These are phyloP conservation scores for Saprolegnia parasitica DNA, from an alignment of 352 stramenopile species.

Conservation along the genomic window DNA sequence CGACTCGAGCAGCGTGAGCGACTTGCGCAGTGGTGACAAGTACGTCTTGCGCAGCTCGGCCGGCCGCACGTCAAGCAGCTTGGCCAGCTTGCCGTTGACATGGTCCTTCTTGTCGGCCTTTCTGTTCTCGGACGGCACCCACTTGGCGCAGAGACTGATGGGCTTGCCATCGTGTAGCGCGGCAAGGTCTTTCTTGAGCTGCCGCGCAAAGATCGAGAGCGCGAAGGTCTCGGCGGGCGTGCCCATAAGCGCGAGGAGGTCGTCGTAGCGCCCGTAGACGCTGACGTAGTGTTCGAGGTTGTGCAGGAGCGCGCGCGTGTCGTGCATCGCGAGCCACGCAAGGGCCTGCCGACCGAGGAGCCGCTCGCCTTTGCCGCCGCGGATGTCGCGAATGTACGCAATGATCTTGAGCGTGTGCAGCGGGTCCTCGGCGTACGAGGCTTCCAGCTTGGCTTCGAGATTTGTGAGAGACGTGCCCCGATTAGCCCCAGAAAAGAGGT, in stretches of 20 bases:
- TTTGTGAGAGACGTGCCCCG: conserved; percentile 34
- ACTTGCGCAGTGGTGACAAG: conserved; percentile 40
- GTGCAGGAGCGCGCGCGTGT: conserved; percentile 38
- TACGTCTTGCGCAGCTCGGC: conserved; percentile 46
- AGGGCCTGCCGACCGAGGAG: conserved; percentile 37
- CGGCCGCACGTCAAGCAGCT: conserved; percentile 39
- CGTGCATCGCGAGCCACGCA: conserved; percentile 38
- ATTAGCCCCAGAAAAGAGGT: conserved; percentile 41
- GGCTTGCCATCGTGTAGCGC: conserved; percentile 26
- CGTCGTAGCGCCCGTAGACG: conserved; percentile 50
- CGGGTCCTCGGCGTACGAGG: conserved; percentile 43
- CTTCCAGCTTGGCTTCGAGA: conserved; percentile 33
- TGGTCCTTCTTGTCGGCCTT: conserved; percentile 44
- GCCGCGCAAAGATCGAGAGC: conserved; percentile 37
- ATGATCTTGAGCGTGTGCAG: conserved; percentile 53
- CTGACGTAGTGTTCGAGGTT: conserved; percentile 44
- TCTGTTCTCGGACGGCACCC: conserved; percentile 53
- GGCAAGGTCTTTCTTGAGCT: conserved; percentile 30
- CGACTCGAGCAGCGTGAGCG: conserved; percentile 41
- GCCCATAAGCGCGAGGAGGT: conserved; percentile 41
- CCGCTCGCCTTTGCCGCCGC: conserved; percentile 49
- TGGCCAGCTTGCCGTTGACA: conserved; percentile 49
- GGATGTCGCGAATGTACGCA: conserved; percentile 49
- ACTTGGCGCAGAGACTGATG: conserved; percentile 53
- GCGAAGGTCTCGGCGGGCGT: conserved; percentile 37